phyloP scores from a whole-genome alignment of 305 asterid genomes.

The Fraxinus ornus region DNA sequence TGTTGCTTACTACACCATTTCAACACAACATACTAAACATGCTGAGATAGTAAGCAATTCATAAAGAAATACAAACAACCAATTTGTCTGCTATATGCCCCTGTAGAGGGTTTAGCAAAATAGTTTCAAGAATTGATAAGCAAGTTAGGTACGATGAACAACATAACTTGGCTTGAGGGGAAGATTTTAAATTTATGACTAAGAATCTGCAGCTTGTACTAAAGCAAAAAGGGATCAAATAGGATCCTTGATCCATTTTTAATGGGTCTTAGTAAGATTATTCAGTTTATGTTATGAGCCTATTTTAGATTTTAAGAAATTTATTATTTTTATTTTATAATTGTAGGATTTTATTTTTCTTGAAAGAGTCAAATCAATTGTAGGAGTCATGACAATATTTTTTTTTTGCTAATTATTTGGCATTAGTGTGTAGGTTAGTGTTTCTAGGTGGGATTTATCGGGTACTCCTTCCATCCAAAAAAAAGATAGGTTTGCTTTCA shows the following conservation, averaged over 20 bases:
- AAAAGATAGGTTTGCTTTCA: no score
- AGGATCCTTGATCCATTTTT: background rate
- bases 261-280: background rate
- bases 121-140: background rate
- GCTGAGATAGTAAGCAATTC: background rate
- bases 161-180: background rate
- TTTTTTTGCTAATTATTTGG: background rate
- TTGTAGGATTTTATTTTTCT: background rate
- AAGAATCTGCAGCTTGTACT: background rate
- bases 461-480: background rate
- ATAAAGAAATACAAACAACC: background rate
- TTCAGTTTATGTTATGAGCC: background rate
- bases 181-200: background rate
- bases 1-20: background rate
- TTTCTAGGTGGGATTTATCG: background rate
- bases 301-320: no score
- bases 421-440: background rate
- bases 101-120: background rate
- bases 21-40: background rate
- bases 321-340: no score
- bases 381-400: background rate
- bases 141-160: background rate
- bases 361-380: background rate
- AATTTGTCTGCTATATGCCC: background rate
- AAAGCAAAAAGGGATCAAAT: background rate